Evolutionary conservation across 352 stramenopile species (phyloP), one percentile per base, ranked within the genome.

Genomic region (Phytophthora cajani): DNA sequence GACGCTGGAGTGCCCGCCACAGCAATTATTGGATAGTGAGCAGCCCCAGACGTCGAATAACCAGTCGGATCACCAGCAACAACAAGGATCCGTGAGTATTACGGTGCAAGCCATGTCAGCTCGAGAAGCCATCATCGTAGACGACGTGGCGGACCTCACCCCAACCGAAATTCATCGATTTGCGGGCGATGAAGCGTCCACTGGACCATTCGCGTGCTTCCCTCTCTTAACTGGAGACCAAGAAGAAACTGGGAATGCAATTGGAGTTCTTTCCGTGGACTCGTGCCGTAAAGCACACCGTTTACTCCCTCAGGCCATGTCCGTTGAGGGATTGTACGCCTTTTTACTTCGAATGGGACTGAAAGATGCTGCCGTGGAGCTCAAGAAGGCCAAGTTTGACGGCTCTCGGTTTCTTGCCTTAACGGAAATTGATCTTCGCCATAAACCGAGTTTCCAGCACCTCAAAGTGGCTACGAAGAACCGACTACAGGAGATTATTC

Each of bases 251-350:
- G 27, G 2, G 1, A 73, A 12, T 21, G 25, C 58, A 0, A 83
- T 93, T 49, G 87, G 87, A 2, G 72, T 93, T 10, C 33, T 95
- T 0, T 78, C 80, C 5, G 57, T 91, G 6, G 87, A 95, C 60
- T 58, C 81, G 1, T 91, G 80, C 54, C 78, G 86, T 0, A 81
- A 82, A 23, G 81, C 86, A 1, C 64, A 77, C 5, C 73, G 73
- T 4, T 71, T 85, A n/a, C 74, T 73, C 8, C 80, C 88, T 1
- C 81, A 88, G 17, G 70, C 84, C 11, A 93, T 95, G 88, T 87
- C 86, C 0, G 32, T 75, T 0, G 58, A 69, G 5, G 67, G 69
- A 10, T 50, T 95, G 25, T 62, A 71, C 46, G 81, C 69, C 2
- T 91, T 95, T 58, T 64, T 95, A 2, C 36, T 71, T n/a, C 77